Conservation (phyloP, 306 rosid genomes). For the Vigna hirtella region DNA sequence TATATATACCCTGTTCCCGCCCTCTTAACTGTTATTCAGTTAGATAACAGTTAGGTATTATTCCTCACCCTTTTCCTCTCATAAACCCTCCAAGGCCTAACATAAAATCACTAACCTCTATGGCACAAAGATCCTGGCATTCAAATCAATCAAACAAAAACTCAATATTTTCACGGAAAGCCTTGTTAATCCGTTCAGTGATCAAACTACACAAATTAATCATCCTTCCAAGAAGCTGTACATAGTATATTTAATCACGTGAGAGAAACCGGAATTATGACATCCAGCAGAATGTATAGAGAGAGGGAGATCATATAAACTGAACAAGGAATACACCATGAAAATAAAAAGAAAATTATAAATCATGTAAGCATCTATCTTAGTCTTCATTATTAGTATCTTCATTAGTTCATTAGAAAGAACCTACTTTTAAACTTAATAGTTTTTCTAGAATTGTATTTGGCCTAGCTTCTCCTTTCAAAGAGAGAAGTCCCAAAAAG, state of each 20-base stretch:
- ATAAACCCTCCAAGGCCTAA: too few relatives aligned
- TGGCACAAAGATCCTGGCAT: slow-evolving; percentile 95
- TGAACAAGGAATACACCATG: slow-evolving; percentile 20
- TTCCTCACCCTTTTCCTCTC: too few relatives aligned
- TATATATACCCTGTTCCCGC: too few relatives aligned
- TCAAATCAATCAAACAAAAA: slow-evolving; percentile 95
- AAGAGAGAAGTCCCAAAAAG: background rate
- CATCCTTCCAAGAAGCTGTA: slow-evolving; percentile 95
- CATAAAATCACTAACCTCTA: slow-evolving; percentile 80
- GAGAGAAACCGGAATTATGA: slow-evolving; percentile 20
- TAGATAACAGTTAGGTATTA: too few relatives aligned
- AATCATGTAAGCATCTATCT: slow-evolving; percentile 23
- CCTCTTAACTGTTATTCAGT: too few relatives aligned
- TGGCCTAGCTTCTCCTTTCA: background rate
- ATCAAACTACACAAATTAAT: slow-evolving; percentile 87
- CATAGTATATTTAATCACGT: slow-evolving; percentile 35
- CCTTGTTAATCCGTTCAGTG: slow-evolving; percentile 81
- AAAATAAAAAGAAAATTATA: slow-evolving; percentile 17
- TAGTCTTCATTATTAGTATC: slow-evolving; percentile 32
- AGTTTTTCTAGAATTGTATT: background rate
- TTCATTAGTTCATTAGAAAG: background rate
- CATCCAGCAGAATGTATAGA: background rate
- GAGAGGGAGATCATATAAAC: slow-evolving; percentile 2
- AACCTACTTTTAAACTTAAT: background rate
- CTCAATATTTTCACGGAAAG: slow-evolving; percentile 92